These are phyloP conservation scores for Acanthamoeba healyi DNA, from an alignment of 208 protist genomes.

Conservation along the genomic window DNA sequence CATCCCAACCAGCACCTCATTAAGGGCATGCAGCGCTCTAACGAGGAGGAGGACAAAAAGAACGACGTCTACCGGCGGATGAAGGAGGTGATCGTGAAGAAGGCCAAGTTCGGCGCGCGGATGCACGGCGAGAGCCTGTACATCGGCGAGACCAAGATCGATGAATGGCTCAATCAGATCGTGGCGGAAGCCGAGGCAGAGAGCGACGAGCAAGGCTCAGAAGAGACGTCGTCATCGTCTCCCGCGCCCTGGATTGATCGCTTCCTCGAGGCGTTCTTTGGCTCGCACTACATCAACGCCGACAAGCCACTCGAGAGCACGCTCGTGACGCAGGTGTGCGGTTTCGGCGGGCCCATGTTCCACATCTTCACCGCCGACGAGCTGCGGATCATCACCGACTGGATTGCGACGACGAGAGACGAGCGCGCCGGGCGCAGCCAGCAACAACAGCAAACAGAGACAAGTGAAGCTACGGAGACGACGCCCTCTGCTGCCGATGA, in stretches of 20 bases:
- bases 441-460: no score
- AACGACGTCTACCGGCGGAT: not conserved
- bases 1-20: not conserved
- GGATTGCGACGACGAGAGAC: not conserved
- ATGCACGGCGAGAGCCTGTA: not conserved
- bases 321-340: not conserved
- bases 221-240: not conserved
- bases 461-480: no score
- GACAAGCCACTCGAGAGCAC: not conserved
- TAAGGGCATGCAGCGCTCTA: not conserved
- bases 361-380: constrained; percentile 69
- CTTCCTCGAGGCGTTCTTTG: not conserved
- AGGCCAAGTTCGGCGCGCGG: not conserved
- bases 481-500: not conserved
- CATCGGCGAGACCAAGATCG: not conserved
- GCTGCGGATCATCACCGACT: constrained; percentile 12
- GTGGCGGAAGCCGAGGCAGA: not conserved
- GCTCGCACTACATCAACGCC: not conserved
- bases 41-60: not conserved
- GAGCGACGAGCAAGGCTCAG: not conserved
- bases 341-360: constrained; percentile 68
- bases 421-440: not conserved
- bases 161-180: not conserved
- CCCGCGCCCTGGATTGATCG: not conserved
- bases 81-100: not conserved